Conservation (phyloP, 768 basidiomycete genomes). For the Lactarius hatsudake region DNA sequence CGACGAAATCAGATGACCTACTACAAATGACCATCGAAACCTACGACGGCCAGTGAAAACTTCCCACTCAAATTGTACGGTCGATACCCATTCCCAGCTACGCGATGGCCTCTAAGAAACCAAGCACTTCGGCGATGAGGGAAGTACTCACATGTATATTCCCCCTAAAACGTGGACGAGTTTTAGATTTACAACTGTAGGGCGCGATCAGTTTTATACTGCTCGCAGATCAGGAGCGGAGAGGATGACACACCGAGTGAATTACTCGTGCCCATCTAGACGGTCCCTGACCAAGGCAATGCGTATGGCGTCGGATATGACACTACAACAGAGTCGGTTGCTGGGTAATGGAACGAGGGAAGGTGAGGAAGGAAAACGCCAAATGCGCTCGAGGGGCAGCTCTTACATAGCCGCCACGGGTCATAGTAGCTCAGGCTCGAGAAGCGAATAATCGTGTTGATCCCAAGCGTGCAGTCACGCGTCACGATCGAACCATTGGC, state of each 20-base stretch:
- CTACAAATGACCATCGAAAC: conserved; percentile 13
- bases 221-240: not conserved
- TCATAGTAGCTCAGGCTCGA: too few species aligned
- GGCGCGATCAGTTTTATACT: not conserved
- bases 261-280: not conserved
- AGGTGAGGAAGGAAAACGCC: not conserved
- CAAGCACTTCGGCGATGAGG: not conserved
- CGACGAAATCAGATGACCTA: not conserved
- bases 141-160: conserved; percentile 6
- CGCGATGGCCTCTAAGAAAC: not conserved
- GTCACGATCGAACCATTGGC: too few species aligned
- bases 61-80: conserved; percentile 9
- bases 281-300: not conserved
- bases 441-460: too few species aligned
- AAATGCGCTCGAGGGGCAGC: not conserved
- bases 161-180: conserved; percentile 14
- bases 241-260: not conserved
- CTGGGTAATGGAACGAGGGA: not conserved
- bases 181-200: conserved; percentile 10
- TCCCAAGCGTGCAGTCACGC: too few species aligned
- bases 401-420: not conserved
- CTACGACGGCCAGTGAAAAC: conserved; percentile 7
- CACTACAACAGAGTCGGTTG: not conserved
- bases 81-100: conserved; percentile 14
- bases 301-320: not conserved